Percentiles rank a stretch among this genome's conserved stretches.
These are phyloP conservation scores for Thermoascus crustaceus DNA, from an alignment of 2,329 filamentous ascomycete genomes.

Conservation along the genomic window DNA sequence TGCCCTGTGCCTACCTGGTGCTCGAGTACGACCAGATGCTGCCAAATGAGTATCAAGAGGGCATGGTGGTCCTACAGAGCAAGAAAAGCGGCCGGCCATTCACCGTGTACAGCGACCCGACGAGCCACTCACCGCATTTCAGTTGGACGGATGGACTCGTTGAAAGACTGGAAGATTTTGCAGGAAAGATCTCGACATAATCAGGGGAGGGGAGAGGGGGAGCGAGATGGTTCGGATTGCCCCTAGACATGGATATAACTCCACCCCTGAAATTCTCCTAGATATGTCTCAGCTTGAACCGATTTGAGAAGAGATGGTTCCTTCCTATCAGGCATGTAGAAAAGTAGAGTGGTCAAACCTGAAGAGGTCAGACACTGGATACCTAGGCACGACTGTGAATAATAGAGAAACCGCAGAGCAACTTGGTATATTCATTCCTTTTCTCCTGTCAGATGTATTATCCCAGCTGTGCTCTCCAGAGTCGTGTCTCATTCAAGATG, in stretches of 20 bases:
- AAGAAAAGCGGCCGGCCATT: constrained; percentile 14
- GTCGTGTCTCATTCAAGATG: constrained; percentile 39
- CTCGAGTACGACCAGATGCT: constrained; percentile 21
- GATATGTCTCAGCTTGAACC: too few species aligned
- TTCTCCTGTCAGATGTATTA: too few species aligned
- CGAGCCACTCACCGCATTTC: constrained; percentile 26
- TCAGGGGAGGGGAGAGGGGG: constrained; percentile 5
- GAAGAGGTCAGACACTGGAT: too few species aligned
- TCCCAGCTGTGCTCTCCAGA: constrained; percentile 38
- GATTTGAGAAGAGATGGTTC: too few species aligned
- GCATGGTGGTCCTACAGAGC: constrained; percentile 20
- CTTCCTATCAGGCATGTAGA: too few species aligned
- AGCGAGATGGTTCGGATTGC: too few species aligned
- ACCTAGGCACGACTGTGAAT: too few species aligned
- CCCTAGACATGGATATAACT: too few species aligned
- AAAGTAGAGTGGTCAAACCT: too few species aligned
- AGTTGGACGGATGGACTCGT: constrained; percentile 23
- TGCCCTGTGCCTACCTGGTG: constrained; percentile 28
- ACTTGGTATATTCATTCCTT: too few species aligned
- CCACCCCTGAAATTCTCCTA: too few species aligned
- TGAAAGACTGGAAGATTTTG: constrained; percentile 17
- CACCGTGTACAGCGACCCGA: constrained; percentile 16
- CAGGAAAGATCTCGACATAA: constrained; percentile 9
- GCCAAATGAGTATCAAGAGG: constrained; percentile 24
- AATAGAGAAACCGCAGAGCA: too few species aligned